Evolutionary conservation across 2,329 filamentous ascomycete species (phyloP).

Genomic region (Aspergillus fructus): DNA sequence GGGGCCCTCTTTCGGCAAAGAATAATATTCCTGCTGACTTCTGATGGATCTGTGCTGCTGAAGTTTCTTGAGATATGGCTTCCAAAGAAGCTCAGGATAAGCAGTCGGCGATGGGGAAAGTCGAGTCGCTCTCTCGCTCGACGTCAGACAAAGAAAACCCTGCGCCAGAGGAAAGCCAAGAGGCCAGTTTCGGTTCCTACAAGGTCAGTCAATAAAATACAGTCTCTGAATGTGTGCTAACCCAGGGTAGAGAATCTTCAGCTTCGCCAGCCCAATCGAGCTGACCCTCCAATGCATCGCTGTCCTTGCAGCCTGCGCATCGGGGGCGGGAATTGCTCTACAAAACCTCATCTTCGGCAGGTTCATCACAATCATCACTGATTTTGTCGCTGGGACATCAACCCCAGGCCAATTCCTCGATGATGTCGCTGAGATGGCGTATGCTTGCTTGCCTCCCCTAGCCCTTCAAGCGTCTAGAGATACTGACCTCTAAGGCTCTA

Average conservation of each 20-base stretch:
- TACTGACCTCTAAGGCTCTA: constrained; percentile 55
- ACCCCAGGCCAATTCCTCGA: background rate
- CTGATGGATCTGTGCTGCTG: no score
- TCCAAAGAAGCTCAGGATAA: background rate
- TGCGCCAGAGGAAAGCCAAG: background rate
- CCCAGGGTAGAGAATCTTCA: constrained; percentile 8
- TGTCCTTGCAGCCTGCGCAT: constrained; percentile 2
- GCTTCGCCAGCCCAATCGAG: background rate
- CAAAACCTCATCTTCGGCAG: constrained; percentile 12
- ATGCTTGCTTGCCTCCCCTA: background rate
- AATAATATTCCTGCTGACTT: no score
- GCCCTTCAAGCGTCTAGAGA: background rate
- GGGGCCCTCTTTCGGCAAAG: no score
- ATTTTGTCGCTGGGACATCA: background rate
- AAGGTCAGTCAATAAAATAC: background rate
- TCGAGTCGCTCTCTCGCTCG: background rate
- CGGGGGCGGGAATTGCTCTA: constrained; percentile 7
- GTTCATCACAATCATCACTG: constrained; percentile 4
- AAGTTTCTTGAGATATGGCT: background rate
- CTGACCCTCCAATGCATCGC: constrained; percentile 1
- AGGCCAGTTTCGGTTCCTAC: background rate
- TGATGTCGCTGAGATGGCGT: constrained; percentile 2
- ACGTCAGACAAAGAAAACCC: background rate
- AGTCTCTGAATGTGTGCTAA: background rate
- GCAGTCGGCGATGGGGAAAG: background rate